Base-by-base conservation (phyloP, 2,329 filamentous ascomycete genomes). In the Epichloe scottii region DNA sequence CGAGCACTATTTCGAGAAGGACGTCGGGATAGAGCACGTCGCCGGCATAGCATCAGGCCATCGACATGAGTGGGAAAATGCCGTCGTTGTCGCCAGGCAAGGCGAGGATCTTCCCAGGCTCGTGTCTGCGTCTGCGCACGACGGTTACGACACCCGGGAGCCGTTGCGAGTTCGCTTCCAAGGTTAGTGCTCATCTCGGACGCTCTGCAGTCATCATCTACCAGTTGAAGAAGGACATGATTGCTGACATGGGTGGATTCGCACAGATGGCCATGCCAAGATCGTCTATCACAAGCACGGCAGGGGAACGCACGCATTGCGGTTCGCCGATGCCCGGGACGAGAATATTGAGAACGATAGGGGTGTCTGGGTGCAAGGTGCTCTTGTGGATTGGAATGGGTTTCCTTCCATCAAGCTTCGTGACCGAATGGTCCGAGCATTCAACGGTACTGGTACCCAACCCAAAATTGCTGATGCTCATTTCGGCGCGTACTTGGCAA, bases 261-360 rank as follows among this genome's bases (percentile, higher is more conserved):
- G 12, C n/a, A 30, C 21, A 55, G 55, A 37, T 14, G 23, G 44
- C 34, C 51, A 52, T 35, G 30, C 63, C 43, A 67, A 66, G 55
- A 53, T 66, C 35, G 60, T 67, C 5, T 68, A 66, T 54, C 63
- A 66, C 58, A 66, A 67, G 55, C 59, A 63, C 53, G 65, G 64
- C 1, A 41, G n/a, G 4, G 52, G 54, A 48, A 66, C 65, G 39
- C 65, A 68, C 53, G 57, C 55, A 26, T 63, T 67, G 53, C 62
- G 65, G 15, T 65, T 65, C 35, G 58, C 54, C 38, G 50, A 54
- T 23, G 41, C 48, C 6, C 26, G 48, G 14, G 57, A 60, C 45
- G 53, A 60, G 21, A 34, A 47, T 19, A 15, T 57, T 14, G 63
- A 67, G 56, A 68, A 66, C 49, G 54, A 60, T 30, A 59, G 54